Percentiles rank a stretch among this genome's conserved stretches.
These are phyloP conservation scores for Phanerodontia chrysosporium DNA, from an alignment of 768 basidiomycete species.

Conservation along the genomic window DNA sequence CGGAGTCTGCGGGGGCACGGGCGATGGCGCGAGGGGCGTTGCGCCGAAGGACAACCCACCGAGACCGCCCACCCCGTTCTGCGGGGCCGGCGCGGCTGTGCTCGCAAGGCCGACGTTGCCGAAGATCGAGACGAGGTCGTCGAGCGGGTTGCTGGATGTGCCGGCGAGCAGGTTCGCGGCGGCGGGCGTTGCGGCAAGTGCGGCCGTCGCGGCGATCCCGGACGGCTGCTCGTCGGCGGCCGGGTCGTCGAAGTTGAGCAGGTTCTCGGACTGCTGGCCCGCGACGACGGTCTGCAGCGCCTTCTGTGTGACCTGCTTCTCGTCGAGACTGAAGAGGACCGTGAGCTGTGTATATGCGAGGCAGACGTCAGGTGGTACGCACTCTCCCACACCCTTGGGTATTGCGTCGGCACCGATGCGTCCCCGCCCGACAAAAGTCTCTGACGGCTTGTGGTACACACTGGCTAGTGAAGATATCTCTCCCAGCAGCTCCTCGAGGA, in stretches of 20 bases:
- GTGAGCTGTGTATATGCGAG: slow-evolving; percentile 2
- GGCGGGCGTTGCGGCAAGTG: slow-evolving; percentile 66
- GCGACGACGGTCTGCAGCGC: slow-evolving; percentile 89
- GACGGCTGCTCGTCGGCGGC: slow-evolving; percentile 61
- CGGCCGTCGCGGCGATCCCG: slow-evolving; percentile 73
- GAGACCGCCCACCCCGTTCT: slow-evolving; percentile 17
- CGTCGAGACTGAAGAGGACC: slow-evolving; percentile 46
- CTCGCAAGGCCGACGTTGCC: slow-evolving; percentile 43
- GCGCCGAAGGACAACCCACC: slow-evolving; percentile 26
- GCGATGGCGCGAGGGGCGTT: slow-evolving; percentile 15
- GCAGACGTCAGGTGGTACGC: slow-evolving; percentile 22
- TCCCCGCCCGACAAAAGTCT: slow-evolving; percentile 93
- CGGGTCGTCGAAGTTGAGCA: slow-evolving; percentile 88
- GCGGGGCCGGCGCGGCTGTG: slow-evolving; percentile 13
- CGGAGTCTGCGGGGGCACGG: slow-evolving; percentile 17
- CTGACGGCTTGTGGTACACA: slow-evolving; percentile 95
- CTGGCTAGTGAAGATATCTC: slow-evolving; percentile 89
- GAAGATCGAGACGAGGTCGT: slow-evolving; percentile 92
- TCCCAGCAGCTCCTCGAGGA: slow-evolving; percentile 87
- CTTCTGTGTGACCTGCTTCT: slow-evolving; percentile 69
- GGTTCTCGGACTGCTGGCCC: slow-evolving; percentile 91
- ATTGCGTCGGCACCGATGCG: slow-evolving; percentile 81
- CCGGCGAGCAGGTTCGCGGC: slow-evolving; percentile 72
- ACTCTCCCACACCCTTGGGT: slow-evolving; percentile 61
- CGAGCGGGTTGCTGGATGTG: slow-evolving; percentile 83